Base-by-base conservation (phyloP, 2,329 filamentous ascomycete genomes). In the Elsinoe perseae region DNA sequence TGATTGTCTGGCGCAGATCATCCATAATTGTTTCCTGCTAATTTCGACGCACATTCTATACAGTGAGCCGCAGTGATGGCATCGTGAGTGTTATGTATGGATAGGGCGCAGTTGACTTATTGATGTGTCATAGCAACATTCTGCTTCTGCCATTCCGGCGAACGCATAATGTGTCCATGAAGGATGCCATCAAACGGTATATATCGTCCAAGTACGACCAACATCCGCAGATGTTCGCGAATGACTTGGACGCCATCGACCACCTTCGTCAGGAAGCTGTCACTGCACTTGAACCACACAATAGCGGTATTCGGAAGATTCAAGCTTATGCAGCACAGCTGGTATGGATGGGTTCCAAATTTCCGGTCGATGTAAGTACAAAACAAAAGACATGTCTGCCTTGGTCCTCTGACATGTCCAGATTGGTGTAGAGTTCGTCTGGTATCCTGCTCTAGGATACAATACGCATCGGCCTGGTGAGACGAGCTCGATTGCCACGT, bases 131-230 rank as follows among this genome's bases (percentile, higher is more conserved):
- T 40, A 61, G 72, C 54, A 86, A 84, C 69, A 83, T 87, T 61
- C 80, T 95, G 56, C 83, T 85, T 68, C 78, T 95, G 60, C 91
- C 92, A 7, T 97, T 97, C 73, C 89, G 92, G 64, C 87, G 85
- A 68, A 92, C 90, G 53, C 83, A 87, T 61, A 80, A 85, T 57
- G 78, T 95, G 38, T 86, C 86, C 58, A 80, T 97, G 60, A 86
- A 88, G 56, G 78, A 82, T 59, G 87, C 90, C 50, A 90, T 98
- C 69, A 89, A 88, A 62, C 85, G 93, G 69, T 97, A 98, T 75
- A 97, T 98, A 67, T 95, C 90, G 60, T 86, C 83, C 71, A 96
- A 97, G 79, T 97, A 97, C 85, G 92, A 97, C 72, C 93, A 98
- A 70, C 92, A 95, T 69, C 92, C 93, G 30, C 90, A 96, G 71